These are phyloP conservation scores for Candida cerambycidarum DNA, from an alignment of 805 yeast genomes.

Conservation along the genomic window DNA sequence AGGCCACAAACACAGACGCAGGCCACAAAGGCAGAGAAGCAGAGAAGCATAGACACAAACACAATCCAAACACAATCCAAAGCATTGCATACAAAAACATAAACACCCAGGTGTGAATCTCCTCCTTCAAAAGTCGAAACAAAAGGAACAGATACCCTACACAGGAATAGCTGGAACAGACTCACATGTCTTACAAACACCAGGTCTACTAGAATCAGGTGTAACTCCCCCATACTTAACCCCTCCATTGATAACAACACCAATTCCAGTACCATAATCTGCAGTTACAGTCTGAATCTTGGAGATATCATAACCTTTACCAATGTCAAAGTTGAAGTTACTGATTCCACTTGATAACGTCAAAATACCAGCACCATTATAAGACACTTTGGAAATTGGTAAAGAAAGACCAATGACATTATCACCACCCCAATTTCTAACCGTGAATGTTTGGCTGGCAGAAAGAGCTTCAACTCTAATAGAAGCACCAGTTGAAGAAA, in stretches of 20 bases:
- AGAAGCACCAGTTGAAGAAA: constrained; percentile 15
- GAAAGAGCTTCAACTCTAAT: constrained; percentile 18
- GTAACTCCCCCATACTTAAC: constrained; percentile 16
- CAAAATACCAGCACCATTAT: constrained; percentile 12
- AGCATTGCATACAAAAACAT: too few relatives aligned
- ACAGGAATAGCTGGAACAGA: constrained; percentile 12
- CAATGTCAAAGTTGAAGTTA: constrained; percentile 15
- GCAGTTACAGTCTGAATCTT: constrained; percentile 15
- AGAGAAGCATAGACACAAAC: too few relatives aligned
- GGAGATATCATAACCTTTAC: constrained; percentile 17
- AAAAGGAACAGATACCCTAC: too few relatives aligned
- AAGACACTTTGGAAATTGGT: constrained; percentile 11
- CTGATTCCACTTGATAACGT: constrained; percentile 11
- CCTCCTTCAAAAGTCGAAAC: too few relatives aligned
- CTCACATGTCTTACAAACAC: constrained; percentile 17
- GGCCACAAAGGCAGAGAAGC: too few relatives aligned
- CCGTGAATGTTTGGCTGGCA: constrained; percentile 19
- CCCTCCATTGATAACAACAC: constrained; percentile 19
- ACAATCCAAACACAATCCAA: too few relatives aligned
- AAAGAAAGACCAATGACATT: constrained; percentile 16
- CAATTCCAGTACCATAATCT: constrained; percentile 17
- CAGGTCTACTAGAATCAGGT: constrained; percentile 17
- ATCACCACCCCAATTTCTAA: constrained; percentile 20
- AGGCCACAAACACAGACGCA: too few relatives aligned
- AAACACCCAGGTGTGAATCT: too few relatives aligned